A percentile compares a stretch with the other conserved stretches of the same genome.
Conservation (phyloP, 768 basidiomycete genomes). For the Tulasnella sp. region DNA sequence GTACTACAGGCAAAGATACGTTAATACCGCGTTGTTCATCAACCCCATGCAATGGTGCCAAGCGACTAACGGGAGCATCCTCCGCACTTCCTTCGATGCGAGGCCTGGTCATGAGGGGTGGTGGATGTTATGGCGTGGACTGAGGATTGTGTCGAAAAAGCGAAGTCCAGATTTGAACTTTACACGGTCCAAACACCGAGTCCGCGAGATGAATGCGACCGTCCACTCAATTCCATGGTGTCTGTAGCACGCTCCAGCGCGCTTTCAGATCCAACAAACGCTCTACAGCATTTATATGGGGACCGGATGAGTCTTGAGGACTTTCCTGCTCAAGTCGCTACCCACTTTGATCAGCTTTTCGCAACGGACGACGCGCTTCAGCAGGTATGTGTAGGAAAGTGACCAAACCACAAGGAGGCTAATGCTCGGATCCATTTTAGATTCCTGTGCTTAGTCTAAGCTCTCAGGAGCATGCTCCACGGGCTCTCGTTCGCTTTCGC, state of each 20-base stretch:
- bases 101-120: neutral
- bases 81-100: neutral
- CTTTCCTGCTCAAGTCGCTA: slow-evolving; percentile 35
- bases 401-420: neutral
- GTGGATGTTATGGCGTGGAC: neutral
- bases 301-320: slow-evolving; percentile 17
- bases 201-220: neutral
- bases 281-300: slow-evolving; percentile 40
- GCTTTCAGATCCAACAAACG: slow-evolving; percentile 36
- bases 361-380: slow-evolving; percentile 30
- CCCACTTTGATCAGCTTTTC: slow-evolving; percentile 39
- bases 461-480: slow-evolving; percentile 39
- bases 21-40: neutral
- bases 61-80: neutral
- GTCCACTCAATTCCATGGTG: slow-evolving; percentile 34
- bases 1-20: slow-evolving; percentile 5
- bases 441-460: slow-evolving; percentile 44
- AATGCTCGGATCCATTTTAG: slow-evolving; percentile 24
- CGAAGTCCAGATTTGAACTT: neutral
- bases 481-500: slow-evolving; percentile 58
- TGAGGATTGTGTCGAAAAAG: neutral
- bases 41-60: neutral
- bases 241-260: slow-evolving; percentile 39
- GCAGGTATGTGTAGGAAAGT: slow-evolving; percentile 24
- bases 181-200: neutral